These are phyloP conservation scores for Fusarium palustre DNA, from an alignment of 2,329 filamentous ascomycete genomes.

Conservation along the genomic window DNA sequence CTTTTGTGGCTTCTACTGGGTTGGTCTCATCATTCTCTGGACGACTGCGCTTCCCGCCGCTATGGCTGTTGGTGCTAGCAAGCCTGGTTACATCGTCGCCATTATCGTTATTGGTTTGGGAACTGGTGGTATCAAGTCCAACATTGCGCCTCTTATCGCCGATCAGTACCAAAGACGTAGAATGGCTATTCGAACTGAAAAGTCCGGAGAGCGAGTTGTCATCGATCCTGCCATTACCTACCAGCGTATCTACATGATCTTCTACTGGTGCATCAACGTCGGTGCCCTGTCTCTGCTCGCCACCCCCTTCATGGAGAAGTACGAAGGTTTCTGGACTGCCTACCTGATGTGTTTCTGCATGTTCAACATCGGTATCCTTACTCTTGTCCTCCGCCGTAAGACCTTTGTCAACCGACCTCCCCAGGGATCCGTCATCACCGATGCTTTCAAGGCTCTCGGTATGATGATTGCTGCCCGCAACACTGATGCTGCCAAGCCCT, in stretches of 20 bases:
- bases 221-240: slow-evolving; percentile 75
- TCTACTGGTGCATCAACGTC: slow-evolving; percentile 80
- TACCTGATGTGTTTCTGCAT: slow-evolving; percentile 69
- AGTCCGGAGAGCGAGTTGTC: slow-evolving; percentile 69
- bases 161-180: slow-evolving; percentile 71
- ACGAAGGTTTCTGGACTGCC: slow-evolving; percentile 75
- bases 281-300: slow-evolving; percentile 76
- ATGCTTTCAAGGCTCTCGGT: slow-evolving; percentile 67
- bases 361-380: slow-evolving; percentile 69
- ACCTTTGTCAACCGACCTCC: slow-evolving; percentile 64
- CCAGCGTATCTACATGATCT: slow-evolving; percentile 78
- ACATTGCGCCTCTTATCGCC: slow-evolving; percentile 68
- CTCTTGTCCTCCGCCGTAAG: slow-evolving; percentile 62
- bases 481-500: slow-evolving; percentile 73
- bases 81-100: slow-evolving; percentile 64
- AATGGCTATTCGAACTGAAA: slow-evolving; percentile 62
- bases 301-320: slow-evolving; percentile 75
- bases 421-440: slow-evolving; percentile 72
- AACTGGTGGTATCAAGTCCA: slow-evolving; percentile 77
- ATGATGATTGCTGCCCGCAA: slow-evolving; percentile 58
- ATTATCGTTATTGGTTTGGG: slow-evolving; percentile 74
- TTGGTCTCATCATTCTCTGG: slow-evolving; percentile 67
- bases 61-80: slow-evolving; percentile 54
- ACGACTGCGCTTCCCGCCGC: slow-evolving; percentile 59
- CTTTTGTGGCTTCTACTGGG: slow-evolving; percentile 68